Evolutionary conservation across 2,329 filamentous ascomycete genomes (phyloP), one percentile per base, ranked within the genome.

Genomic region (Penicillium sp.): DNA sequence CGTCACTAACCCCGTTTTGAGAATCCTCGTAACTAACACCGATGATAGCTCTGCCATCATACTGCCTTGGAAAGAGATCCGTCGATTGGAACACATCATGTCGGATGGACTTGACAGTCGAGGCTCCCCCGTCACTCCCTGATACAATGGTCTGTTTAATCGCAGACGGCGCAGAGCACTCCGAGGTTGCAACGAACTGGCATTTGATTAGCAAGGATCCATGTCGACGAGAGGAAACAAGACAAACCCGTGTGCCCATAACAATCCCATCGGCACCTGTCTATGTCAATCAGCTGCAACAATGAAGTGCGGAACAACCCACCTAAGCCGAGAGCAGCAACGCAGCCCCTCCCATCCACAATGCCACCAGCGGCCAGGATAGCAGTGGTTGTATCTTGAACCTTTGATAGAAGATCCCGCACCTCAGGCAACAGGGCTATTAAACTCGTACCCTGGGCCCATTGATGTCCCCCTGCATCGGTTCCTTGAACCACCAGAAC

Each of bases 401-500:
- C 13, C 5, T 46, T 38, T 0, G 63, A 49, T 17, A 87, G 61
- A 54, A 81, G 75, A 57, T 80, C 79, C 48, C 71, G 73, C 9
- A 86, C 78, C 72, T 88, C 86, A 0, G 84, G 84, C 38, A 89
- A 69, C 4, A 89, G 71, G 3, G 79, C 76, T 4, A 87, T 70
- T 2, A 88, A 72, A 6, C 85, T 80, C 2, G 82, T 80, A 4
- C 82, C 84, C 23, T 74, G 72, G 0, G 77, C 76, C 45, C 84
- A 81, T 60, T 86, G 85, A 67, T 89, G 86, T 0, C 86, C 86
- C 8, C 86, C 86, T 1, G 86, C 86, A 71, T 89, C 86, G 6
- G 79, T 77, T 3, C 86, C 86, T 70, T 89, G 86, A 6, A 84
- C 78, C 7, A 89, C 83, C 2, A 89, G 65, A 29, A 83, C 84